These are phyloP conservation scores for Pseudogymnoascus sp. DNA, from an alignment of 2,329 filamentous ascomycete genomes.

Conservation along the genomic window DNA sequence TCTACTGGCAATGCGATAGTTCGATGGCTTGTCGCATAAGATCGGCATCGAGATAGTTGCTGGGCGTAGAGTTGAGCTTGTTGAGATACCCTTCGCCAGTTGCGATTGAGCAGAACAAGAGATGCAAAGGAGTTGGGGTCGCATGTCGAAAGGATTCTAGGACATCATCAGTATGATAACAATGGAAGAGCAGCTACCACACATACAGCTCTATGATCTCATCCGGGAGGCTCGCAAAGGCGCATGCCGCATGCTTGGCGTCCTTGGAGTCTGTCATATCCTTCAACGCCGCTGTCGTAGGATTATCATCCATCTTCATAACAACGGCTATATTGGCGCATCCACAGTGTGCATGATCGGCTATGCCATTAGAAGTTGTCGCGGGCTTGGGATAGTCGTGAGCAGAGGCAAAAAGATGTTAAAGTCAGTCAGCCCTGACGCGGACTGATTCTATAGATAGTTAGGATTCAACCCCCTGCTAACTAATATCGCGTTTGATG, in stretches of 20 bases:
- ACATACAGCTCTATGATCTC: slow-evolving; percentile 63
- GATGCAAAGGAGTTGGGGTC: slow-evolving; percentile 56
- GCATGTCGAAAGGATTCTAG: slow-evolving; percentile 15
- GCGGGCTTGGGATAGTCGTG: neutral
- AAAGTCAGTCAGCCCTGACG: neutral
- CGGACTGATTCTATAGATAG: neutral
- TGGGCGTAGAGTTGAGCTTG: slow-evolving; percentile 53
- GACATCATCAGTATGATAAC: slow-evolving; percentile 11
- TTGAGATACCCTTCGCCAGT: slow-evolving; percentile 57
- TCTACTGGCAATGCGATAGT: slow-evolving; percentile 28
- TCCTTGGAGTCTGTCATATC: neutral
- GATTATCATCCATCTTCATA: neutral
- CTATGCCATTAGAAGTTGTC: slow-evolving; percentile 1
- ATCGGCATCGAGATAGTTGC: slow-evolving; percentile 53
- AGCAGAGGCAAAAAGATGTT: neutral
- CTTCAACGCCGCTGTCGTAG: neutral
- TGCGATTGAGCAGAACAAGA: slow-evolving; percentile 54
- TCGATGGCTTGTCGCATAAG: slow-evolving; percentile 44
- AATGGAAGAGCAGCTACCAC: slow-evolving; percentile 2
- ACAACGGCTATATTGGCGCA: neutral
- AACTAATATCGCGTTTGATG: neutral
- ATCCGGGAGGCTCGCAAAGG: slow-evolving; percentile 52
- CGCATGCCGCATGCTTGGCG: slow-evolving; percentile 19
- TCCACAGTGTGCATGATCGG: neutral
- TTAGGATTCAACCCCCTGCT: slow-evolving; percentile 4